Evolutionary conservation across 441 rosid genomes (phyloP).

Genomic region (Jatropha podagrica): DNA sequence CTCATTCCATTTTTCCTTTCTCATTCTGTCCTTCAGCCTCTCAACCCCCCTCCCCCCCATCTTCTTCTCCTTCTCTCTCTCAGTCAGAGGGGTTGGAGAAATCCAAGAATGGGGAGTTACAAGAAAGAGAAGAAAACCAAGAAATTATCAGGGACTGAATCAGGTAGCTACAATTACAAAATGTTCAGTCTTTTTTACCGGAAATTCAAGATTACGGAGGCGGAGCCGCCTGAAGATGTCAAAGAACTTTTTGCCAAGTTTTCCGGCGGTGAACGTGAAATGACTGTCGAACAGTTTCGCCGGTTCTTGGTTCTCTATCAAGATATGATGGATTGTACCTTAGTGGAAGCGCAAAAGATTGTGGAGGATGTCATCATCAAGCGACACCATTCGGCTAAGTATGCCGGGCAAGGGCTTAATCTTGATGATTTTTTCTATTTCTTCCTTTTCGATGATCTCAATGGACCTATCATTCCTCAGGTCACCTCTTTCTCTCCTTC

Average conservation of each 20-base stretch:
- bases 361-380: conserved; percentile 49
- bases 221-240: conserved; percentile 69
- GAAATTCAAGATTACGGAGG: conserved; percentile 51
- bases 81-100: conserved; percentile 1
- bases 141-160: conserved; percentile 5
- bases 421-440: conserved; percentile 75
- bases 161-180: conserved; percentile 62
- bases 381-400: conserved; percentile 40
- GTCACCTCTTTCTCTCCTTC: conserved; percentile 26
- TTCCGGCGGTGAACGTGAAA: conserved; percentile 51
- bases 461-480: conserved; percentile 52
- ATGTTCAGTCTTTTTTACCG: conserved; percentile 75
- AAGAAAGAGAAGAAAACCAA: conserved; percentile 27
- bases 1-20: conserved; percentile 11
- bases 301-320: conserved; percentile 63
- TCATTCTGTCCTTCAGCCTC: conserved; percentile 10
- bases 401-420: conserved; percentile 40
- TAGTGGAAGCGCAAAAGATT: conserved; percentile 60
- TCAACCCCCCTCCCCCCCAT: conserved; percentile 12
- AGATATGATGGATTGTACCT: conserved; percentile 47
- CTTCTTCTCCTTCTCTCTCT: conserved; percentile 8
- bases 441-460: conserved; percentile 52
- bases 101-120: conserved; percentile 9
- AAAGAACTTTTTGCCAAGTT: conserved; percentile 46
- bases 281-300: conserved; percentile 58